Conservation (phyloP, 768 basidiomycete genomes). For the Russula lepida region DNA sequence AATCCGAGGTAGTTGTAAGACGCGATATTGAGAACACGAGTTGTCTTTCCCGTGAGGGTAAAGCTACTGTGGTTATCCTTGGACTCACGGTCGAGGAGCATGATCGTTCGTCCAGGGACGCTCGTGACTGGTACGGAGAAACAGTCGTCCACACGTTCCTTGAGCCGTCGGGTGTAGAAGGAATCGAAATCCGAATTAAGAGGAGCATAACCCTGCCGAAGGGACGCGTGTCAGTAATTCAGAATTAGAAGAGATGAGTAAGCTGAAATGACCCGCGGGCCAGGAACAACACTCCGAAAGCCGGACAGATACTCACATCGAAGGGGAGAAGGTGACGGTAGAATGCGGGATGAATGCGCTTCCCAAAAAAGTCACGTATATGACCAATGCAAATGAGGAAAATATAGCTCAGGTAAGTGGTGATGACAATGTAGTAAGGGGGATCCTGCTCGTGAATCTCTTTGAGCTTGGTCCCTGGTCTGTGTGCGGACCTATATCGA, state of each 20-base stretch:
- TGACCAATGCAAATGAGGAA: slow-evolving; percentile 89
- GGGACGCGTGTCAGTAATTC: slow-evolving; percentile 6
- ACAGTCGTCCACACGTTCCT: slow-evolving; percentile 90
- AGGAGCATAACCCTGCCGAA: slow-evolving; percentile 81
- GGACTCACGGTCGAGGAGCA: slow-evolving; percentile 76
- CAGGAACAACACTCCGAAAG: background rate
- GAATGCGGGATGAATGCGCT: slow-evolving; percentile 55
- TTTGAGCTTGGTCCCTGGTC: slow-evolving; percentile 39
- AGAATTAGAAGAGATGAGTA: background rate
- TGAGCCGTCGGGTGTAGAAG: slow-evolving; percentile 95
- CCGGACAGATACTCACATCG: slow-evolving; percentile 49
- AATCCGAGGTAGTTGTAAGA: slow-evolving; percentile 99
- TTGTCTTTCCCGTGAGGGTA: slow-evolving; percentile 65
- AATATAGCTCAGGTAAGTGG: slow-evolving; percentile 90
- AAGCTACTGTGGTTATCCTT: slow-evolving; percentile 75
- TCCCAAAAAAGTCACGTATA: slow-evolving; percentile 91
- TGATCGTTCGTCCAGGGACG: slow-evolving; percentile 90
- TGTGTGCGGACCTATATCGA: slow-evolving; percentile 60
- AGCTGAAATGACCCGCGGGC: background rate
- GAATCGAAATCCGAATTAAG: slow-evolving; percentile 98
- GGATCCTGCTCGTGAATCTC: slow-evolving; percentile 71
- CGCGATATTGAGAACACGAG: slow-evolving; percentile 90
- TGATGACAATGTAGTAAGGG: slow-evolving; percentile 84
- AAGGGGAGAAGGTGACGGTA: slow-evolving; percentile 80
- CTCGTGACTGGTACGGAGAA: slow-evolving; percentile 90